These are phyloP conservation scores for Ambrosiella cleistominuta DNA, from an alignment of 2,329 filamentous ascomycete genomes.

Conservation along the genomic window DNA sequence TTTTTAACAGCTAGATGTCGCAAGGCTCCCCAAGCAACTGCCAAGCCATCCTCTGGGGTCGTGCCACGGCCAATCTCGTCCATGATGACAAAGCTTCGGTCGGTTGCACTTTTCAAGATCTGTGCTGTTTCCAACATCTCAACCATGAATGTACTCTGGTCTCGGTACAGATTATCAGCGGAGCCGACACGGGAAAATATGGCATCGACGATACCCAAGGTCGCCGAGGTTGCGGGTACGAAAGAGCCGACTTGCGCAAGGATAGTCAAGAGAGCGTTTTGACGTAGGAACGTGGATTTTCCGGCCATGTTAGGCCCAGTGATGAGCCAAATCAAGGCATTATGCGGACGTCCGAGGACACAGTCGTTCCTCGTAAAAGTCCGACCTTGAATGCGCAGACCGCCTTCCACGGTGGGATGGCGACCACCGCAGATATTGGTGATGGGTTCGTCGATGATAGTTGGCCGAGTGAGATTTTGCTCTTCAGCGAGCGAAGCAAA, in stretches of 20 bases:
- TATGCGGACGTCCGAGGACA: constrained; percentile 42
- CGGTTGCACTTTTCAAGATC: constrained; percentile 72
- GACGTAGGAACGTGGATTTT: constrained; percentile 87
- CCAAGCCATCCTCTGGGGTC: constrained; percentile 77
- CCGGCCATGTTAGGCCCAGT: constrained; percentile 95
- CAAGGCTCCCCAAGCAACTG: constrained; percentile 76
- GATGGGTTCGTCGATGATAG: constrained; percentile 47
- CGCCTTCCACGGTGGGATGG: constrained; percentile 81
- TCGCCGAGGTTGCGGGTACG: constrained; percentile 73
- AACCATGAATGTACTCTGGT: constrained; percentile 98
- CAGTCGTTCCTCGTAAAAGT: constrained; percentile 78
- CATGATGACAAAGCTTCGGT: constrained; percentile 87
- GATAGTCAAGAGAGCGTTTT: constrained; percentile 88
- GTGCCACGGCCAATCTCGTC: constrained; percentile 93
- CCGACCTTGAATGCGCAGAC: constrained; percentile 61
- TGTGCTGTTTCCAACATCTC: constrained; percentile 95
- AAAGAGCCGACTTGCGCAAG: constrained; percentile 85
- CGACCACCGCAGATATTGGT: constrained; percentile 62
- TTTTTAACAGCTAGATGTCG: constrained; percentile 69
- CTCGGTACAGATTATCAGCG: constrained; percentile 82
- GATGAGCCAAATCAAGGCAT: constrained; percentile 46
- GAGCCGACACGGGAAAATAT: constrained; percentile 88
- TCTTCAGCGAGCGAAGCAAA: constrained; percentile 67
- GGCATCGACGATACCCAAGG: constrained; percentile 84
- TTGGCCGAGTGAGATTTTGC: constrained; percentile 54